Conservation (phyloP, 148 eudicot genomes). For the Camellia granthamiana region DNA sequence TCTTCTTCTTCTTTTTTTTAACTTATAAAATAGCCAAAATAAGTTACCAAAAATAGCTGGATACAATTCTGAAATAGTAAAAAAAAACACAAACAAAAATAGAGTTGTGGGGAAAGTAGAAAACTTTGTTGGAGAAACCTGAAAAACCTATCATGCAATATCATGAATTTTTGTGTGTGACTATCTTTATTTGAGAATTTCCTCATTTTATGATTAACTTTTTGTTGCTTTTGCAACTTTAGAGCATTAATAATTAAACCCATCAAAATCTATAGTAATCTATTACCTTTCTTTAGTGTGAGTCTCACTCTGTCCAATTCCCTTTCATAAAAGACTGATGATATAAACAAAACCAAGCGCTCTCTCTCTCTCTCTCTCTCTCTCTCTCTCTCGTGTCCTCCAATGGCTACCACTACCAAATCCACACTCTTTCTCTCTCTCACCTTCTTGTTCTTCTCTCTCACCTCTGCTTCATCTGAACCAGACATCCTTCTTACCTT, state of each 20-base stretch:
- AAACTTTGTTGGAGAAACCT: too few species aligned
- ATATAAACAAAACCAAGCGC: neutral
- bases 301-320: neutral
- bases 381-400: constrained; percentile 21
- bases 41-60: too few species aligned
- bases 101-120: too few species aligned
- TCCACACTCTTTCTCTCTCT: constrained; percentile 26
- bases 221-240: too few species aligned
- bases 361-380: too few species aligned
- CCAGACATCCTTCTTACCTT: constrained; percentile 58
- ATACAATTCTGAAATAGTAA: too few species aligned
- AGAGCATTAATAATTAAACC: neutral
- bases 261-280: neutral
- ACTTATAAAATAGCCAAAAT: too few species aligned
- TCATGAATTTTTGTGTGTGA: constrained; percentile 2
- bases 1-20: too few species aligned
- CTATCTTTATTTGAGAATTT: neutral
- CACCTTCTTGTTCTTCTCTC: constrained; percentile 23
- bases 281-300: neutral
- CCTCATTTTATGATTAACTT: neutral
- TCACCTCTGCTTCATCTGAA: constrained; percentile 39
- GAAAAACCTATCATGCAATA: neutral
- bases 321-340: neutral
- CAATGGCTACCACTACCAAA: constrained; percentile 56
- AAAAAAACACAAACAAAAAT: too few species aligned